A percentile compares a stretch with the other conserved stretches of the same genome.
phyloP scores from a whole-genome alignment of 352 stramenopile genomes.

The Globisporangium spinosum region DNA sequence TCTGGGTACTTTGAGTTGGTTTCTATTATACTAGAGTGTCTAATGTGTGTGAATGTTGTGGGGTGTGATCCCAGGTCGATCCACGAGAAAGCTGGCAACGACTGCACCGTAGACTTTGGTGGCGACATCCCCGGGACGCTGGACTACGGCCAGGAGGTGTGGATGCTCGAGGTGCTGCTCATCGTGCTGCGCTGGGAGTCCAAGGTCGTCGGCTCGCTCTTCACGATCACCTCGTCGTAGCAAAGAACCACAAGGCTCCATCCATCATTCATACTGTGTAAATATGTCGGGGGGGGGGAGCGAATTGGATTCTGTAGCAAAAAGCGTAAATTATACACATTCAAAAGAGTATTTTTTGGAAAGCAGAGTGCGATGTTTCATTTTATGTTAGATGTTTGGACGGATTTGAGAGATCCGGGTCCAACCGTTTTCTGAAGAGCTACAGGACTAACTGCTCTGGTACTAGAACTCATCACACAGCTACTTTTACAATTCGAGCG shows the following conservation, averaged over 20 bases:
- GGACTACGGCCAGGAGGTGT: constrained; percentile 38
- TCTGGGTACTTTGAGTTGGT: neutral
- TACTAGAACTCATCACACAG: too few relatives aligned
- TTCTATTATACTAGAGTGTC: neutral
- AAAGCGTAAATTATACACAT: constrained; percentile 1
- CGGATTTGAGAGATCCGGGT: too few relatives aligned
- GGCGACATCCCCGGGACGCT: constrained; percentile 37
- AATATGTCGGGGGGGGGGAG: neutral
- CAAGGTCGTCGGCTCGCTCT: constrained; percentile 43
- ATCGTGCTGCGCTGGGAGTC: constrained; percentile 59
- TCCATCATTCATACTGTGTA: too few relatives aligned
- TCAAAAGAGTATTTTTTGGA: neutral
- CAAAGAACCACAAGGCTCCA: neutral
- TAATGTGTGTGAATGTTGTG: neutral
- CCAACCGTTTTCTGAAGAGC: too few relatives aligned
- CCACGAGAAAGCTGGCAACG: constrained; percentile 28
- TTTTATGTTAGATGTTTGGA: too few relatives aligned
- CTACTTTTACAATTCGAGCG: too few relatives aligned
- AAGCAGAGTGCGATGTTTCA: neutral
- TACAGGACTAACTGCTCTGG: too few relatives aligned
- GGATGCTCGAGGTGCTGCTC: constrained; percentile 64
- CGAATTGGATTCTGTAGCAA: neutral
- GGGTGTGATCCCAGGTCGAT: constrained; percentile 29
- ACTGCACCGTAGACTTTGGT: constrained; percentile 47
- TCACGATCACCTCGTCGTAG: constrained; percentile 19